These are phyloP conservation scores for Trichoderma koningiopsis DNA, from an alignment of 2,329 filamentous ascomycete species.

Conservation along the genomic window DNA sequence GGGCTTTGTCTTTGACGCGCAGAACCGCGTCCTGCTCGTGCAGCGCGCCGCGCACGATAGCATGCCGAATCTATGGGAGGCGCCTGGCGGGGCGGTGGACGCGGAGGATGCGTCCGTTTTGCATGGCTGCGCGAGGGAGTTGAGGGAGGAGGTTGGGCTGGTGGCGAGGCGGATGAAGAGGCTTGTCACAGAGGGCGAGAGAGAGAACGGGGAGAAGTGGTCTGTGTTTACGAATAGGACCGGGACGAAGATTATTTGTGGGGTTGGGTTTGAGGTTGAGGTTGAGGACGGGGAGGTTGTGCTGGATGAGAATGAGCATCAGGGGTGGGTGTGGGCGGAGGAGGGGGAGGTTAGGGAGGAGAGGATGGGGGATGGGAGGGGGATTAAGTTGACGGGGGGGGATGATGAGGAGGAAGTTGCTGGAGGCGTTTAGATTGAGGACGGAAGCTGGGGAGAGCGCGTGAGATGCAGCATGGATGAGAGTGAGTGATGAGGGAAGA, in stretches of 20 bases:
- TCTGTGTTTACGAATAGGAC: conserved; percentile 41
- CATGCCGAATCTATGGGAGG: conserved; percentile 51
- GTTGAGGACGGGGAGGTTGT: conserved; percentile 37
- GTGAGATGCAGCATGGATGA: too few species aligned
- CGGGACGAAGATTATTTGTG: conserved; percentile 36
- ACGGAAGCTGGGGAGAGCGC: conserved; percentile 25
- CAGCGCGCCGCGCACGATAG: conserved; percentile 50
- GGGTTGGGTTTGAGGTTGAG: conserved; percentile 43
- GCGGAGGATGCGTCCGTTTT: conserved; percentile 45
- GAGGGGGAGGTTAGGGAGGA: conserved; percentile 42
- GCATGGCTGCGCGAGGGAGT: conserved; percentile 48
- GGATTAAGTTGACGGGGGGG: conserved; percentile 38
- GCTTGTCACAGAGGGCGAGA: conserved; percentile 35
- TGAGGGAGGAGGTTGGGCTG: conserved; percentile 52
- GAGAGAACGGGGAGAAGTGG: conserved; percentile 29
- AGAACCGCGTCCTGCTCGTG: conserved; percentile 46
- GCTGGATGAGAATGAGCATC: conserved; percentile 47
- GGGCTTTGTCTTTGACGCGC: conserved; percentile 41
- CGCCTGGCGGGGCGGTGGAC: conserved; percentile 53
- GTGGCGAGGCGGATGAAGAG: conserved; percentile 35
- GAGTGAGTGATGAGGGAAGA: neutral
- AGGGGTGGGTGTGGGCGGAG: conserved; percentile 44
- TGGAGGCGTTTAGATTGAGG: conserved; percentile 38
- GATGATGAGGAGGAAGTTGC: conserved; percentile 34
- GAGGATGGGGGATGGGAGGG: conserved; percentile 32